These are phyloP conservation scores for Xylaria sp. DNA, from an alignment of 2,329 filamentous ascomycete species.

Conservation along the genomic window DNA sequence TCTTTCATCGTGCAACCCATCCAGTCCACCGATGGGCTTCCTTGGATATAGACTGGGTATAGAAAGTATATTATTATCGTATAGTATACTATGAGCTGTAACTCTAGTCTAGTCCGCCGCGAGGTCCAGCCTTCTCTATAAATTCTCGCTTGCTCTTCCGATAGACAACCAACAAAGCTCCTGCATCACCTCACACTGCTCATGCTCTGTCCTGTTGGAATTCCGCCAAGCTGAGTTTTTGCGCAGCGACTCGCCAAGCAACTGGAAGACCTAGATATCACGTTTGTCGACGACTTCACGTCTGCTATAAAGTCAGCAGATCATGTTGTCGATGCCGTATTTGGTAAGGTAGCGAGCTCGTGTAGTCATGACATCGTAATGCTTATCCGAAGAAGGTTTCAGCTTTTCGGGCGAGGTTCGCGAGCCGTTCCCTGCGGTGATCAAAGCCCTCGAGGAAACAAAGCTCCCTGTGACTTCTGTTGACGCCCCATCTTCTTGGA, in stretches of 20 bases:
- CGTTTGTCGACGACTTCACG: slow-evolving; percentile 84
- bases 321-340: slow-evolving; percentile 91
- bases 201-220: not conserved
- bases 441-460: slow-evolving; percentile 78
- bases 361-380: slow-evolving; percentile 27
- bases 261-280: slow-evolving; percentile 82
- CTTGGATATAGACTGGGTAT: not conserved
- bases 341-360: slow-evolving; percentile 66
- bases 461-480: slow-evolving; percentile 84
- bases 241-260: slow-evolving; percentile 82
- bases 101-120: slow-evolving; percentile 16
- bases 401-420: slow-evolving; percentile 91
- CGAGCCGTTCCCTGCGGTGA: slow-evolving; percentile 89
- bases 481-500: slow-evolving; percentile 94
- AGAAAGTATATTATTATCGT: slow-evolving; percentile 14
- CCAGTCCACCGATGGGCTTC: not conserved
- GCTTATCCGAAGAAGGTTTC: slow-evolving; percentile 69
- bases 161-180: not conserved
- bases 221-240: slow-evolving; percentile 35
- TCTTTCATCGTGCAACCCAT: not conserved
- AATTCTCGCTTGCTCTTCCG: not conserved
- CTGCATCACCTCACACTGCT: not conserved
- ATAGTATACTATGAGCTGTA: slow-evolving; percentile 6
- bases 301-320: slow-evolving; percentile 74
- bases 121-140: slow-evolving; percentile 3